A percentile compares a stretch with the other conserved stretches of the same genome.
These are phyloP conservation scores for Nakaseomyces glabratus DNA, from an alignment of 1,139 yeast species.

Conservation along the genomic window DNA sequence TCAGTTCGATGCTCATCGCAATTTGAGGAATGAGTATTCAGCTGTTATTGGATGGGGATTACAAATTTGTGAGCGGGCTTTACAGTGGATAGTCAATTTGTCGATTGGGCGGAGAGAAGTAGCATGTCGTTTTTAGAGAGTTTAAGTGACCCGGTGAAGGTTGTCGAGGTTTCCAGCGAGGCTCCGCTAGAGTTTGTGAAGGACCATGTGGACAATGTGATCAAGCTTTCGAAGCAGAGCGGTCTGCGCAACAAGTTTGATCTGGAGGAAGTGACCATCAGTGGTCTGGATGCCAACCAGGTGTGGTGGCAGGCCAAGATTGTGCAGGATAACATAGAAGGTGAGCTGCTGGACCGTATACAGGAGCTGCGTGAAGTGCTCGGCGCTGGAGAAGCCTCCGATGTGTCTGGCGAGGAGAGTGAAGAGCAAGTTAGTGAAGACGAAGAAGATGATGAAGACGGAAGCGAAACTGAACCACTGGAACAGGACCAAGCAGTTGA, in stretches of 20 bases:
- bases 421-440: slow-evolving; percentile 23
- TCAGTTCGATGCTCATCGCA: too few relatives aligned
- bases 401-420: slow-evolving; percentile 21
- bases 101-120: too few relatives aligned
- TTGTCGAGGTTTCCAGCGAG: slow-evolving; percentile 12
- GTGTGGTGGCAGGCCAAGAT: slow-evolving; percentile 90
- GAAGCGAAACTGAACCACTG: slow-evolving; percentile 24
- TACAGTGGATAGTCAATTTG: too few relatives aligned
- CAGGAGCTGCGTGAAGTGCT: slow-evolving; percentile 35
- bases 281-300: slow-evolving; percentile 83
- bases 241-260: slow-evolving; percentile 45
- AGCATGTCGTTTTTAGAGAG: too few relatives aligned
- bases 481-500: slow-evolving; percentile 20
- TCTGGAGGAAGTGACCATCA: slow-evolving; percentile 71
- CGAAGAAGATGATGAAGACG: slow-evolving; percentile 25
- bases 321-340: slow-evolving; percentile 64
- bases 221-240: slow-evolving; percentile 16
- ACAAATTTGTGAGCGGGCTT: too few relatives aligned
- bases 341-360: slow-evolving; percentile 43
- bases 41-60: too few relatives aligned
- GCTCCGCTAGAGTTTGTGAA: slow-evolving; percentile 16
- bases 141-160: slow-evolving; percentile 17
- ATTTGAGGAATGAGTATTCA: too few relatives aligned
- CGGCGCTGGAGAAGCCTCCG: slow-evolving; percentile 16
- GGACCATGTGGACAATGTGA: slow-evolving; percentile 25